Conservation (phyloP, 208 protist species). For the Trypanosoma scelopori region DNA sequence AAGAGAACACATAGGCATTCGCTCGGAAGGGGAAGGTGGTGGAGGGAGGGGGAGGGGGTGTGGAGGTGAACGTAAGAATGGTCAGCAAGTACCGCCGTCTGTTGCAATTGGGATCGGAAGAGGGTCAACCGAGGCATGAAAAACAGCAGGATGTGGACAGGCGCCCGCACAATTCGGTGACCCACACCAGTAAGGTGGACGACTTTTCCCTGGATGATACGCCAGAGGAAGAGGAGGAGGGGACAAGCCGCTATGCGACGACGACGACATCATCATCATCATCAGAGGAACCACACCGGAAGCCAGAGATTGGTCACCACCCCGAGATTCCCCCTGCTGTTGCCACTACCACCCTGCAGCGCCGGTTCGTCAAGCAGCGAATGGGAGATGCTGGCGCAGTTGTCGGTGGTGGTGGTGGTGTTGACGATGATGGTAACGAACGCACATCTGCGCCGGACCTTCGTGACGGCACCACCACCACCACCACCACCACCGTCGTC, state of each 20-base stretch:
- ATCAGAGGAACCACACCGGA: not conserved
- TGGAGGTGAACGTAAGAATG: conserved; percentile 6
- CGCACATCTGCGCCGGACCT: not conserved
- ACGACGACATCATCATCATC: not conserved
- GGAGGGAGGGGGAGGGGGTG: conserved; percentile 2
- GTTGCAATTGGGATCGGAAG: conserved; percentile 11
- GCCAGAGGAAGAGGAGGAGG: conserved; percentile 2
- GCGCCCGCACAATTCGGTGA: not conserved
- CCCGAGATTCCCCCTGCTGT: not conserved
- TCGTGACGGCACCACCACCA: not conserved
- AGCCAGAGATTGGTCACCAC: not conserved
- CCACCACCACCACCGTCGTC: not conserved
- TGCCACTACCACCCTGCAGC: not conserved
- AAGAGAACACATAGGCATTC: not conserved
- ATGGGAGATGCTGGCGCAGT: not conserved
- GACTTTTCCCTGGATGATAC: conserved; percentile 9
- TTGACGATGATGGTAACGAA: not conserved
- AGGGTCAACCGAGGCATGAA: conserved; percentile 1
- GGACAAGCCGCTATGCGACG: too few species aligned
- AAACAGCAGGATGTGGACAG: not conserved
- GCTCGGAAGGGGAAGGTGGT: not conserved
- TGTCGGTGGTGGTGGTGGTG: not conserved
- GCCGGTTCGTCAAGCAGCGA: conserved; percentile 7
- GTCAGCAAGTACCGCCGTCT: conserved; percentile 58
- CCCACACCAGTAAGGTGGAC: not conserved